Base-by-base conservation (phyloP, 371 early-diverging fungal genomes). In the Mortierella polycephala region DNA sequence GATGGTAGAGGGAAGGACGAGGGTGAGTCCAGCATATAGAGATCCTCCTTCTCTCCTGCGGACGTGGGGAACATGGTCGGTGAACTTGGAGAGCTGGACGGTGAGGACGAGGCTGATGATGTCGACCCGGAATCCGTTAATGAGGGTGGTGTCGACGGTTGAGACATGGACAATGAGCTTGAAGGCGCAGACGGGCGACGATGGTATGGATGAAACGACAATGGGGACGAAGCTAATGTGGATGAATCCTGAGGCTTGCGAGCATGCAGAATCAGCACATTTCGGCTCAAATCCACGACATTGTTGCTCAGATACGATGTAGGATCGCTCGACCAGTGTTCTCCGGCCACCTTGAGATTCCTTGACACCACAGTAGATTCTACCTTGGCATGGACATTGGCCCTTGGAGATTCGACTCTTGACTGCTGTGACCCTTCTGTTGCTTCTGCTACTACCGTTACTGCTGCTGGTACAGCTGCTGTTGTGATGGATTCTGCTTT, bases 291-390 rank as follows among this genome's bases (percentile, higher is more conserved):
- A 54, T 79, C 79, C 46, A 79, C 56, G 56, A 79, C 67, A 57
- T 71, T 72, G 42, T 60, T 79, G 62, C 54, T 72, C 47, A 60
- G 62, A 69, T 69, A 79, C n/a, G 65, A 64, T 21, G 54, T 69
- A n/a, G 69, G 73, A 68, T 79, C 73, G 63, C 60, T 79, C 14
- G 79, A 72, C 79, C 79, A 79, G 14, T 58, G 56, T 42, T 62
- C 65, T 55, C 75, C 69, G 30, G 75, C 65, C 1, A 74, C 57
- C 44, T 60, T 69, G 75, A 62, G 58, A 45, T 58, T 44, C 1
- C 60, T 16, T 13, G 70, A 41, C 11, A 18, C 37, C 47, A 39
- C 16, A 12, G 63, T 44, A 49, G 70, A 58, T 41, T 53, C 61
- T 39, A 56, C n/a, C 50, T 53, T 58, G 47, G 40, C 18, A 57